Conservation (phyloP, 768 basidiomycete genomes). For the Lactarius tabidus region DNA sequence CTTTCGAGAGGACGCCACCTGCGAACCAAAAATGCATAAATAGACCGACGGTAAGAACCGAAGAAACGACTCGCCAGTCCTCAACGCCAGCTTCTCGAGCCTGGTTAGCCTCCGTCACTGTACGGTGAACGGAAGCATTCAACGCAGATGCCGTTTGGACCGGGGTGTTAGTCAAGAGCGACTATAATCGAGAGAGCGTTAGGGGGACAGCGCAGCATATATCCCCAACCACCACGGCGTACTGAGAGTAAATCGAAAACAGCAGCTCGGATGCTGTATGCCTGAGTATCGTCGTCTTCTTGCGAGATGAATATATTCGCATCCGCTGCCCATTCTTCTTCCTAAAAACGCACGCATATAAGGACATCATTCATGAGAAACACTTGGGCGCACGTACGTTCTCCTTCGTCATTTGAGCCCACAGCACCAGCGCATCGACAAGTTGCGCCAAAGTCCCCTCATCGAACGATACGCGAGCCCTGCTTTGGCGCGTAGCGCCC, state of each 20-base stretch:
- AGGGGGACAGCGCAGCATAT: constrained; percentile 2
- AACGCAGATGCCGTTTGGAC: constrained; percentile 49
- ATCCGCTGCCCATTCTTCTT: constrained; percentile 86
- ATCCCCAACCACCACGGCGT: constrained; percentile 20
- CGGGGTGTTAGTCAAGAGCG: constrained; percentile 53
- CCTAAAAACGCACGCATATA: constrained; percentile 42
- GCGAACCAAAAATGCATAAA: constrained; percentile 14
- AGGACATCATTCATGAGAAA: constrained; percentile 7
- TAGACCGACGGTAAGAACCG: not conserved
- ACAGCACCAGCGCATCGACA: constrained; percentile 56
- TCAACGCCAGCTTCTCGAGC: constrained; percentile 49
- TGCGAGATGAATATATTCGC: constrained; percentile 92
- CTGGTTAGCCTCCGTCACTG: constrained; percentile 55
- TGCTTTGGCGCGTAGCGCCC: constrained; percentile 58
- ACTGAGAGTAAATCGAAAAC: constrained; percentile 83
- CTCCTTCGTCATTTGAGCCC: constrained; percentile 84
- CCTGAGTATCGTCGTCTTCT: constrained; percentile 86
- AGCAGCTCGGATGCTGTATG: constrained; percentile 78
- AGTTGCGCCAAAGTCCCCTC: constrained; percentile 45
- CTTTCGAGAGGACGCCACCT: constrained; percentile 96
- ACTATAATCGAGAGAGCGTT: constrained; percentile 35
- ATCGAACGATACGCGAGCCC: constrained; percentile 61
- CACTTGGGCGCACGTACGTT: constrained; percentile 52
- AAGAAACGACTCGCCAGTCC: constrained; percentile 54
- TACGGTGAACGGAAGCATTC: constrained; percentile 48